phyloP scores from a whole-genome alignment of 345 rosid species.

The Anastatica hierochuntica region DNA sequence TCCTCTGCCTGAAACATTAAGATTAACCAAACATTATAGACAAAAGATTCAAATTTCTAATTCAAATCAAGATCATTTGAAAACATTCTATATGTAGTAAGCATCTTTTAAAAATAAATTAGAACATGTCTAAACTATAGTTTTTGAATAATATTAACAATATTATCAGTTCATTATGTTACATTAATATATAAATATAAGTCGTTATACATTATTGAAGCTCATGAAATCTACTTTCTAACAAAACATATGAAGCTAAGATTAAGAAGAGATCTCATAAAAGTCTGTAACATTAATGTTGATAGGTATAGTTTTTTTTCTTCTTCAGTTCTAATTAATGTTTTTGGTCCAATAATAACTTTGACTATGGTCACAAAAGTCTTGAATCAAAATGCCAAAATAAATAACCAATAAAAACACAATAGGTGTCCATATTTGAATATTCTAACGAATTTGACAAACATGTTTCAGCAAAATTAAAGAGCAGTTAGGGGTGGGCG shows the following conservation, averaged over 20 bases:
- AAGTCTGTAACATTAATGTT: neutral
- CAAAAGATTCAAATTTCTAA: neutral
- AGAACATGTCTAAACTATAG: neutral
- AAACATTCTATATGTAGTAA: neutral
- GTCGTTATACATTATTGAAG: constrained; percentile 1
- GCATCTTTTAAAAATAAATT: neutral
- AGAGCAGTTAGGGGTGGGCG: too few relatives aligned
- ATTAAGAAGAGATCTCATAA: neutral
- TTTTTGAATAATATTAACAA: neutral
- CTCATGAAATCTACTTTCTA: neutral
- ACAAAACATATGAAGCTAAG: neutral
- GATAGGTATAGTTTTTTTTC: neutral
- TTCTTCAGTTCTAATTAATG: neutral
- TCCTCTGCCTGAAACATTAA: constrained; percentile 48
- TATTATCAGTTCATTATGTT: neutral
- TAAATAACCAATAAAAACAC: constrained; percentile 1
- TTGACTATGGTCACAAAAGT: constrained; percentile 5
- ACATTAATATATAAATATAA: neutral
- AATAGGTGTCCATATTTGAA: constrained; percentile 1
- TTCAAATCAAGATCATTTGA: neutral
- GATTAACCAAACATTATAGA: neutral
- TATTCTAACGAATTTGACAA: neutral
- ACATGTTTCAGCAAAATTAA: too few relatives aligned
- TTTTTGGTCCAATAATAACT: neutral
- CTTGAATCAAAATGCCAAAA: constrained; percentile 4